Evolutionary conservation across 2,329 filamentous ascomycete genomes (phyloP), one percentile per base, ranked within the genome.

Genomic region (Xylariaceae sp.): DNA sequence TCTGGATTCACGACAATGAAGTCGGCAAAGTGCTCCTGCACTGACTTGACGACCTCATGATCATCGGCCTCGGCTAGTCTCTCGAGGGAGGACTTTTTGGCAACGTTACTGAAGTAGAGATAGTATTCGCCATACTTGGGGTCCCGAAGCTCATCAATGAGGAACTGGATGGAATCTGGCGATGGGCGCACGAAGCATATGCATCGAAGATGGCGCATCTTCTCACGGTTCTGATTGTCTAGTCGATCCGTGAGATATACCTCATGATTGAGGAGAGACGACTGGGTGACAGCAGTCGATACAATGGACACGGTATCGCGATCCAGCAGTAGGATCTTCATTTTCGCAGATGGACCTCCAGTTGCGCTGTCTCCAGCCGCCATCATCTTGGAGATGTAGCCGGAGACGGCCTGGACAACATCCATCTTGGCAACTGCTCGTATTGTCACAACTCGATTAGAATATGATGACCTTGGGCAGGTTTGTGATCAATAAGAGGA

Each of bases 121-220:
- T 96, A 86, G 76, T 99, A 99, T 77, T 99, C 94, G 65, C 94
- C 93, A 69, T 99, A 99, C 73, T 92, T 97, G 3, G 94, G 95
- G 53, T 97, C 93, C 61, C 94, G 85, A 58, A 99, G 82, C 77
- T 99, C 94, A 71, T 99, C 94, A 67, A 99, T 93, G 56, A 99
- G 83, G 63, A 89, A 85, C 72, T 99, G 92, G 71, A 97, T 92
- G 4, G 93, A 95, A 67, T 95, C 91, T 10, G 93, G 83, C 0
- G 93, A 96, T 6, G 94, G 94, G 47, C 95, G 88, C 52, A 99
- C 84, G 67, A 99, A 93, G 72, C 92, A 97, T 34, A 97, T 78
- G 73, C 94, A 99, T 55, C 92, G 87, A 55, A 99, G 81, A 78
- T 99, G 94, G 63, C 94, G 88, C 94, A 99, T 97, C 81, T 96